These are phyloP conservation scores for Rhypophila decipiens DNA, from an alignment of 495 filamentous ascomycete species.

Conservation along the genomic window DNA sequence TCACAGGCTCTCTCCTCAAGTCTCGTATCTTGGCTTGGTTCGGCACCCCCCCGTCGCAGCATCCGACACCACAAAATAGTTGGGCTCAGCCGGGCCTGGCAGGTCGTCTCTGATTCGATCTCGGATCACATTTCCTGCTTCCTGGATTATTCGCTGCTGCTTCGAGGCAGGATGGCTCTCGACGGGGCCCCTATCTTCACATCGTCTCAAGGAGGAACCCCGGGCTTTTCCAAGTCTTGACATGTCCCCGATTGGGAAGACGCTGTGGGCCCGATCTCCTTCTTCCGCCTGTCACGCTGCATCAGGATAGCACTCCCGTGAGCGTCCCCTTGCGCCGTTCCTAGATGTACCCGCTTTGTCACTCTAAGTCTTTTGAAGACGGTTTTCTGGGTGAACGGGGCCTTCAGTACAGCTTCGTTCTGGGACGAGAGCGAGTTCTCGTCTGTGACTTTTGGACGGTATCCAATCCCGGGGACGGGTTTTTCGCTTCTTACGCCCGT, in stretches of 20 bases:
- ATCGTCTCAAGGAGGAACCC: not conserved
- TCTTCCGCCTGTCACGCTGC: not conserved
- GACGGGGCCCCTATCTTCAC: not conserved
- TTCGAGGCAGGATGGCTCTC: too few relatives aligned
- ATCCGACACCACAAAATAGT: not conserved
- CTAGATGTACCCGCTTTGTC: conserved; percentile 14
- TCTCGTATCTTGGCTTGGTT: not conserved
- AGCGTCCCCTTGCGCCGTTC: conserved; percentile 12
- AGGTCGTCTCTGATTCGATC: conserved; percentile 26
- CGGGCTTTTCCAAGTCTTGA: not conserved
- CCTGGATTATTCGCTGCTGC: not conserved
- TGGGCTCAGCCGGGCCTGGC: conserved; percentile 6
- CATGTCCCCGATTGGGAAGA: conserved; percentile 1
- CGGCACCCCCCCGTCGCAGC: not conserved
- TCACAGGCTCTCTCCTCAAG: not conserved
- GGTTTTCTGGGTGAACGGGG: not conserved
- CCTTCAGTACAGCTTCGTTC: too few relatives aligned
- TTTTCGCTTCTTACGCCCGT: not conserved
- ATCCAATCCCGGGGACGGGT: too few relatives aligned
- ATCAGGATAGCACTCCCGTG: conserved; percentile 12
- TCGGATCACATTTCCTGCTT: conserved; percentile 18
- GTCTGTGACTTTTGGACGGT: too few relatives aligned
- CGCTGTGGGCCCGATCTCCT: not conserved
- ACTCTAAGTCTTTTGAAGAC: conserved; percentile 11
- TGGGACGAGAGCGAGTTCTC: too few relatives aligned